Conservation (phyloP, 1,284 basidiomycete genomes). For the Fomes fomentarius region DNA sequence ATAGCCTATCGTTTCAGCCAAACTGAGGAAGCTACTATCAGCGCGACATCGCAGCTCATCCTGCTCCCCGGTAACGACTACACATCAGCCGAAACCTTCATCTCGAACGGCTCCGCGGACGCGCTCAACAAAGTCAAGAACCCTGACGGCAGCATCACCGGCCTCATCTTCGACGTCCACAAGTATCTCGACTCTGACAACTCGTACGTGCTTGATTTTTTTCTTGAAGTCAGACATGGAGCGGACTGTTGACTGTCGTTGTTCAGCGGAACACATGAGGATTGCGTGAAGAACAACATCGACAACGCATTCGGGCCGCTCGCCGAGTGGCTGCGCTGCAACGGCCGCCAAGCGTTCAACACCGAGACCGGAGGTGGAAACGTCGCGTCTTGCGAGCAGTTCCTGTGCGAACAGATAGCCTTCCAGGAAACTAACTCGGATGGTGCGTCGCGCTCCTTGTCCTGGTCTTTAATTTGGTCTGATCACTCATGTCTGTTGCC, state of each 20-base stretch:
- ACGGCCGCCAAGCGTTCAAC: slow-evolving; percentile 62
- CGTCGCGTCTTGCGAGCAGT: slow-evolving; percentile 48
- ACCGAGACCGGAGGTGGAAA: slow-evolving; percentile 68
- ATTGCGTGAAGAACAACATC: slow-evolving; percentile 57
- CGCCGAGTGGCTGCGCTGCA: slow-evolving; percentile 49
- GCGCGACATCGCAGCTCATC: slow-evolving; percentile 53
- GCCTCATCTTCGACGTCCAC: slow-evolving; percentile 65
- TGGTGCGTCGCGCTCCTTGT: slow-evolving; percentile 32
- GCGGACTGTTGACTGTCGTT: not conserved
- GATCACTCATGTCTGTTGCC: not conserved
- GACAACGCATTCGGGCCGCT: slow-evolving; percentile 51
- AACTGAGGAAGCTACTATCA: slow-evolving; percentile 24
- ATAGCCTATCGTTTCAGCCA: too few relatives aligned
- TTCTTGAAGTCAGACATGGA: slow-evolving; percentile 14
- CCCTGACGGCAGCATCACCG: slow-evolving; percentile 50
- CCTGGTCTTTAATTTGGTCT: not conserved
- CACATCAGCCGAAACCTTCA: slow-evolving; percentile 52
- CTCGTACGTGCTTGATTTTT: slow-evolving; percentile 41
- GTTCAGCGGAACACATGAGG: slow-evolving; percentile 38
- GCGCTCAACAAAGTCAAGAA: slow-evolving; percentile 57
- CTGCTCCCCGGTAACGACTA: slow-evolving; percentile 58
- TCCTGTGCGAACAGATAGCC: slow-evolving; percentile 51
- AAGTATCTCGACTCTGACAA: slow-evolving; percentile 66
- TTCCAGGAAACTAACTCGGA: slow-evolving; percentile 57
- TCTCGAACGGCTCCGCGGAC: slow-evolving; percentile 56